Base-by-base conservation (phyloP, 768 basidiomycete species). In the Tricholoma sp. region DNA sequence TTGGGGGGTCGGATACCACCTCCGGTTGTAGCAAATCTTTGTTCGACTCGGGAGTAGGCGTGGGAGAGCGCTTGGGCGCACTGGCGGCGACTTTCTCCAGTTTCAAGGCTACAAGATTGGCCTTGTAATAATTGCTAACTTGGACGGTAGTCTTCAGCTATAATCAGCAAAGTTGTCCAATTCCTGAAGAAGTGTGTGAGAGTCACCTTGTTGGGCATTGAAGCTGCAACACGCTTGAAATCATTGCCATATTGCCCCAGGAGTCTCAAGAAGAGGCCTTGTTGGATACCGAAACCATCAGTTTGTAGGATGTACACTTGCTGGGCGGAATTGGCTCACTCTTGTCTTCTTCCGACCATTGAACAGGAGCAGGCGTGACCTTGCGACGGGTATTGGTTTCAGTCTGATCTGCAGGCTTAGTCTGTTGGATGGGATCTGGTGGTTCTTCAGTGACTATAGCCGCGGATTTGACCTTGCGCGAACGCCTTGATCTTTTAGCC, bases 311-410 rank as follows among this genome's bases (percentile, higher is more conserved):
- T 29, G 27, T 31, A 50, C 47, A 18, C 29, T 24, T 16, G 21
- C 10, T 47, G 46, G 43, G 43, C 4, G 12, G 29, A 21, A 45
- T 51, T 31, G 14, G 69, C 78, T 63, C 56, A 84, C 84, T 76
- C 74, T 83, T 84, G 63, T 91, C 89, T 34, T 83, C 81, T 8
- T 82, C 81, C 3, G 83, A 81, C 87, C 88, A 89, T 50, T 79
- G 78, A 37, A 68, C 71, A 27, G 66, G 58, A n/a, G 64, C 43
- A 52, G 58, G 37, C 32, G 56, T 56, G 12, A 41, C 58, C 63
- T 58, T 68, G 58, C 61, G 64, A 55, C 74, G 49, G 74, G 66
- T 7, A 67, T 61, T 54, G 61, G 54, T 55, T 57, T 67, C 66
- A 29, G 27, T 60, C 32, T 53, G 39, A 19, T 60, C 67, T 32